Evolutionary conservation across 257 asterid genomes (phyloP), one percentile per base, ranked within the genome.

Genomic region (Solanum chilense): DNA sequence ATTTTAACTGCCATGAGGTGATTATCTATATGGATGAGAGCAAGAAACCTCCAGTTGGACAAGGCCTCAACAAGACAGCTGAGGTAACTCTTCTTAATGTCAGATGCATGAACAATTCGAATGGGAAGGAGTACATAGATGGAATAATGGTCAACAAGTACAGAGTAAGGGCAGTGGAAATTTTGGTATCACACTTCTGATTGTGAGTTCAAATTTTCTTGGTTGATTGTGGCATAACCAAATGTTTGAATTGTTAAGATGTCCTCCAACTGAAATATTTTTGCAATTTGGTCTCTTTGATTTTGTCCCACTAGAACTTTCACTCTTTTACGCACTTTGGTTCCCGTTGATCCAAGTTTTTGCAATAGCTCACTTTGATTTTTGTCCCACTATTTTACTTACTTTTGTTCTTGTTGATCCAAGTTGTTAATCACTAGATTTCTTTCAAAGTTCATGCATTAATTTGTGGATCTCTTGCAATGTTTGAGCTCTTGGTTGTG

Each of bases 1-100:
- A 94, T 52, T 94, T 96, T 88, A 94, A 94, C 78, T 68, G 87
- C 12, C 91, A 95, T 3, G 95, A 94, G 88, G 97, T 96, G 89
- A 88, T 89, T 11, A 92, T 94, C 16, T 92, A 94, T 84, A 90
- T 90, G 95, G 96, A 94, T 5, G 98, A 93, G 89, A 94, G 91
- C 92, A 91, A 92, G 92, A 95, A 94, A 88, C 98, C 97, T 15
- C 93, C 96, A 3, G 90, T 94, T 18, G 98, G 99, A 52, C 93
- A 94, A 87, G 97, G 98, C 35, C 93, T 96, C 49, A 95, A 96
- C 91, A 95, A 94, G 83, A 89, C 98, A 16, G 98, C 99, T 3
- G 98, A 94, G 90, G 93, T 94, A 45, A 92, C 98, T 10, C 95
- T 96, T 35, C 95, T 95, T n/a, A 93, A 96, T 71, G 88, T 94